Evolutionary conservation across 345 rosid genomes (phyloP), one percentile per base, ranked within the genome.

Genomic region (Viola odorata): DNA sequence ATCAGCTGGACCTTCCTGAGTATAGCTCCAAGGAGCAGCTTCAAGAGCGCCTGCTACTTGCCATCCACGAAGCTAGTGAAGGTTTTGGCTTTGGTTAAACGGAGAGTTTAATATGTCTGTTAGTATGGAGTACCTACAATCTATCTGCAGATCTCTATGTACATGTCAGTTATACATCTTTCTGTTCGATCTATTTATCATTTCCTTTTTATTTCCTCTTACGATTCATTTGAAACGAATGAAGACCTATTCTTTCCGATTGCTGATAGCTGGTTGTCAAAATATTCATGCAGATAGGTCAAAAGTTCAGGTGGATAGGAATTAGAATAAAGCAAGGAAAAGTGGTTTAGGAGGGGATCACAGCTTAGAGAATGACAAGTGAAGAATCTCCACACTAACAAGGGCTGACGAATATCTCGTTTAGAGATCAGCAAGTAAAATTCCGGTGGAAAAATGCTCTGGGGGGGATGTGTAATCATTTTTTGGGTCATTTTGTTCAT

Each of bases 1-100:
- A 92, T 82, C 98, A 89, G 67, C 85, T 92, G 49, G 98, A 89
- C 75, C 91, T 92, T 61, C 98, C 98, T 0, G 98, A 89, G 82
- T 92, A 92, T 73, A 64, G 73, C 16, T 72, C 88, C 7, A 87
- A 85, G 74, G 97, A 87, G 57, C 91, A 87, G 69, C 95, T 92
- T 55, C 84, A 79, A 70, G 90, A 92, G 42, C 86, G 97, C 1
- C 65, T 92, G 77, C 79, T 92, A 65, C 97, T 92, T 64, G 97
- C 98, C 5, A 92, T 89, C 56, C 98, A 92, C 38, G 97, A 92
- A 76, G 98, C 90, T 45, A 89, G 88, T 62, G 97, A 89, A 79
- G 98, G 98, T 41, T 89, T 92, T 73, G 98, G 98, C 47, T 92
- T 92, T 62, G 98, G 94, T 69, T 92, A 73, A 80, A 12, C 57